Base-by-base conservation (phyloP, 2,329 filamentous ascomycete species). In the Hymenoscyphus repandus region DNA sequence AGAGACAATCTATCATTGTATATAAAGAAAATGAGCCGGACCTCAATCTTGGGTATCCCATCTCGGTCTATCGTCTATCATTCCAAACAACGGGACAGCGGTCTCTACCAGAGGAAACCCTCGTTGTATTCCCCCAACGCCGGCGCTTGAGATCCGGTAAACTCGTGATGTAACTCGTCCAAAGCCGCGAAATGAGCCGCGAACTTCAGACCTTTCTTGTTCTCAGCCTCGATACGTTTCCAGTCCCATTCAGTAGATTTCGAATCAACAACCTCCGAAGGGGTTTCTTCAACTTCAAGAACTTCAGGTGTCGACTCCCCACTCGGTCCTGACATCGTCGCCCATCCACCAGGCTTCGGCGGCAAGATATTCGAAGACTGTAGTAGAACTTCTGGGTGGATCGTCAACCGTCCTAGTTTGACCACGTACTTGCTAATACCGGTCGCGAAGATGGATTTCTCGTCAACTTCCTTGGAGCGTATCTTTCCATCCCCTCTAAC, bases 351-450 rank as follows among this genome's bases (percentile, higher is more conserved):
- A 0, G 90, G 89, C 43, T 83, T 77, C 51, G 78, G 72, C 0
- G 93, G 93, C 45, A 97, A 72, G 65, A 96, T 73, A 1, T 83
- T 82, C 45, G 85, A 85, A 33, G 84, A 79, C 39, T 79, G 74
- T 22, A 97, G 74, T 6, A 92, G 75, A 42, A 87, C 75, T 59
- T 90, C 86, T 0, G 93, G 91, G 57, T 91, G 82, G 3, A 97
- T 81, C 0, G 92, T 97, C 62, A 93, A 75, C 20, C 92, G 76
- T 1, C 86, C 88, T 50, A 90, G 76, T 73, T 92, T 92, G 66
- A 89, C 83, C 37, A 92, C 88, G 67, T 92, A 92, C 72, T 90
- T 91, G 71, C 80, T 84, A 39, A 92, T 69, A 1, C 83, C 83
- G 0, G 84, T 85, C 1, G 88, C 88, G 59, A 86, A 78, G 36